Percentiles rank a stretch among this genome's conserved stretches.
Conservation (phyloP, 2,329 filamentous ascomycete genomes). For the Fusarium chuoi region DNA sequence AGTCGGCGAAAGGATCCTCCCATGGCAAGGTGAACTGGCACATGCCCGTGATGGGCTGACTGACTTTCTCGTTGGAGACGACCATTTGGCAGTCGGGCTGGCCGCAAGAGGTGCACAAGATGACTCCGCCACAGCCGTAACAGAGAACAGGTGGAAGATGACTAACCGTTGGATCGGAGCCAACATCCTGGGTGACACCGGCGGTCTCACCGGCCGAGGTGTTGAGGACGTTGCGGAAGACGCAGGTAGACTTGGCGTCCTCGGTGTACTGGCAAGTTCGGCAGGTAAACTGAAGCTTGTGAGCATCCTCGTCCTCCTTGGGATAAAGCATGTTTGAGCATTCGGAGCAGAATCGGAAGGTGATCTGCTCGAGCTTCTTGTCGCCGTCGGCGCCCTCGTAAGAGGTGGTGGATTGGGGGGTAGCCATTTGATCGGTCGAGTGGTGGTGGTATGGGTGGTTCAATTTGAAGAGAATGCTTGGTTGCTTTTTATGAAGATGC, state of each 20-base stretch:
- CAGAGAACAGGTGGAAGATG: conserved; percentile 56
- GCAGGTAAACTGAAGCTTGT: conserved; percentile 93
- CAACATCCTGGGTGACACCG: conserved; percentile 96
- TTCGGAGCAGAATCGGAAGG: conserved; percentile 97
- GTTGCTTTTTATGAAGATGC: not conserved
- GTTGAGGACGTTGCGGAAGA: conserved; percentile 94
- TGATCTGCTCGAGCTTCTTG: conserved; percentile 80
- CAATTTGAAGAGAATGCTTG: conserved; percentile 14
- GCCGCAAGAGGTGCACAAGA: conserved; percentile 56
- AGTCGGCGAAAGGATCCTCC: conserved; percentile 51
- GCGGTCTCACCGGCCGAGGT: conserved; percentile 94
- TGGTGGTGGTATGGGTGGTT: conserved; percentile 4
- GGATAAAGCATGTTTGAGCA: conserved; percentile 99
- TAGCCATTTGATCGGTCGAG: conserved; percentile 60
- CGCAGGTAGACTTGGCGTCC: conserved; percentile 85
- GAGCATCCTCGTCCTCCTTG: conserved; percentile 87
- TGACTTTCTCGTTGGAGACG: conserved; percentile 28
- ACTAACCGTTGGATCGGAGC: conserved; percentile 98
- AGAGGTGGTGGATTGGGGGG: conserved; percentile 63
- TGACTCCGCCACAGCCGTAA: conserved; percentile 57
- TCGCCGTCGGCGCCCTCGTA: conserved; percentile 56
- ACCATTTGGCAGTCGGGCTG: conserved; percentile 40
- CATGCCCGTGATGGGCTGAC: conserved; percentile 44
- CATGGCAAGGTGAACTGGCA: conserved; percentile 45
- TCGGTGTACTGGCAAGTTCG: conserved; percentile 94